Base-by-base conservation (phyloP, 2,329 filamentous ascomycete genomes). In the Ascochyta lentis region DNA sequence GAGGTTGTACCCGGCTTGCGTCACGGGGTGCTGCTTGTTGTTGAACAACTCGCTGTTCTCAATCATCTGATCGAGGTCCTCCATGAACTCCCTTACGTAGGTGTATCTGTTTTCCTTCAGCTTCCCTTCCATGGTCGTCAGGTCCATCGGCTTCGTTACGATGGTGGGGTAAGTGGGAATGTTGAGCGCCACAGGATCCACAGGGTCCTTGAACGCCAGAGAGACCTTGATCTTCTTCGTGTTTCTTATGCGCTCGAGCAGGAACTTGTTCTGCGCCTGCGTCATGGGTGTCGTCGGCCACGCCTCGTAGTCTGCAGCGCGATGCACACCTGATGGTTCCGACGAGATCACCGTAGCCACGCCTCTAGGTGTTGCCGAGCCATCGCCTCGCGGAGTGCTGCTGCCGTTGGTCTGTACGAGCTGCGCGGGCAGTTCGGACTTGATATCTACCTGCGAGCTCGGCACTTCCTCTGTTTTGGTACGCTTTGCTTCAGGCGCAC, bases 191-290 rank as follows among this genome's bases (percentile, higher is more conserved):
- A 94, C 79, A 35, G 83, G 85, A 71, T 91, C 84, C 7, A 98
- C 95, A 0, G 95, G 89, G 38, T 87, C 83, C 60, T 86, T 83
- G 79, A 96, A 98, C 50, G 89, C 84, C 6, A 79, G 78, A 2
- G 94, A 91, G 56, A 88, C 86, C 72, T 94, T 92, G 42, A 91
- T 93, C 77, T 96, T 95, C 79, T 96, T 96, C 53, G 94, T 82
- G 48, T 89, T 87, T 29, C 86, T 88, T 47, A 94, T 78, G 29
- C 88, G 82, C 58, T 86, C 85, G 31, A 88, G 77, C 39, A 90
- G 80, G 63, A 86, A 87, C 48, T 84, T 84, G 53, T 81, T 81
- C 64, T 90, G 86, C 49, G 81, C 80, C 0, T 77, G 66, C 1
- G 87, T 87, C 66, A 76, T 70, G 4, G 69, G 64, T n/a, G 65